Evolutionary conservation across 805 yeast species (phyloP).

Genomic region (Candida schatavii): DNA sequence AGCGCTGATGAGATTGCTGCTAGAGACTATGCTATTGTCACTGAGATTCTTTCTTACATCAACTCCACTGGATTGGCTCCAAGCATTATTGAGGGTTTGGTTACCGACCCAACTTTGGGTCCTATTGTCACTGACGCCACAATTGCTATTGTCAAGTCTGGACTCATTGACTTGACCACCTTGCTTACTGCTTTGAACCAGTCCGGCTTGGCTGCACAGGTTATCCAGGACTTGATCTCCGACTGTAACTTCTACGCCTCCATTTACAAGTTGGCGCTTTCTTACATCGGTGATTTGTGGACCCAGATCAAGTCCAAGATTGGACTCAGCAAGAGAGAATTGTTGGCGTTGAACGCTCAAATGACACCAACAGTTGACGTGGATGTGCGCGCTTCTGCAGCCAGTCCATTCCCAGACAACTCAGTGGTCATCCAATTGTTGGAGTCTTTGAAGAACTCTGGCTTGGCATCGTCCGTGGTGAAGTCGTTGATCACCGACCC

Average conservation of each 20-base stretch:
- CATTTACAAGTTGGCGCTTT: slow-evolving; percentile 35
- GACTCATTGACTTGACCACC: slow-evolving; percentile 31
- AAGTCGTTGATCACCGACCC: slow-evolving; percentile 35
- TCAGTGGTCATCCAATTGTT: slow-evolving; percentile 31
- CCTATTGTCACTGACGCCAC: slow-evolving; percentile 27
- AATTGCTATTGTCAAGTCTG: slow-evolving; percentile 28
- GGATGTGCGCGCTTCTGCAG: slow-evolving; percentile 1
- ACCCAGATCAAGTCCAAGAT: slow-evolving; percentile 20
- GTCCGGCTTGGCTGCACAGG: slow-evolving; percentile 39
- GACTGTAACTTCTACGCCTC: slow-evolving; percentile 40
- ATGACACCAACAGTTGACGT: slow-evolving; percentile 1
- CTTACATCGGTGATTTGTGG: slow-evolving; percentile 29
- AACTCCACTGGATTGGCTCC: slow-evolving; percentile 37
- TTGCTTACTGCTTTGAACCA: slow-evolving; percentile 39
- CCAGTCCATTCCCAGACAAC: slow-evolving; percentile 3
- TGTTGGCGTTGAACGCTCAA: slow-evolving; percentile 1
- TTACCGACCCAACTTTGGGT: slow-evolving; percentile 29
- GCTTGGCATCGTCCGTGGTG: slow-evolving; percentile 39
- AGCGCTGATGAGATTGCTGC: slow-evolving; percentile 22
- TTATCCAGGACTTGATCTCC: slow-evolving; percentile 32
- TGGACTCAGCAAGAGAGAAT: slow-evolving; percentile 14
- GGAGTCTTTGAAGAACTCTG: slow-evolving; percentile 43
- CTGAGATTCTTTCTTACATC: slow-evolving; percentile 37
- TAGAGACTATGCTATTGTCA: slow-evolving; percentile 41
- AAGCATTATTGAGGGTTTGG: slow-evolving; percentile 28